phyloP scores from a whole-genome alignment of 352 stramenopile genomes.

The Phytophthora chlamydospora region DNA sequence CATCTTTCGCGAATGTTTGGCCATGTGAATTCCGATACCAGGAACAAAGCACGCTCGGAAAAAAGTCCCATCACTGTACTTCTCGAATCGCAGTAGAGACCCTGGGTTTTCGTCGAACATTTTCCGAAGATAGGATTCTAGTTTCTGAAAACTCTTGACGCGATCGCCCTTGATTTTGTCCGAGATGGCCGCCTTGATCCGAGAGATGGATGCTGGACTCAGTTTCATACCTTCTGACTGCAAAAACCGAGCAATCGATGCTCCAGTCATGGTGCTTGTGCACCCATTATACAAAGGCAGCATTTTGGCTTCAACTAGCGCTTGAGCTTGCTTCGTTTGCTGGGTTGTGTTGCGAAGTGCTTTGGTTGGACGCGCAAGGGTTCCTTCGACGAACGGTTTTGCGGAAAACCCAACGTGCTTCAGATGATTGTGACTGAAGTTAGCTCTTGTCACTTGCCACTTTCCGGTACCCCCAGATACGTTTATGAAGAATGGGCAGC shows the following conservation, averaged over 20 bases:
- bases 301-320: background rate
- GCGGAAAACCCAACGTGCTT: too few relatives aligned
- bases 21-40: constrained; percentile 1
- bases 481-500: too few relatives aligned
- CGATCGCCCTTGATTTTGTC: background rate
- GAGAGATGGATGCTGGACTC: constrained; percentile 1
- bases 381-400: too few relatives aligned
- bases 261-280: background rate
- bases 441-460: too few relatives aligned
- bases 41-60: constrained; percentile 13
- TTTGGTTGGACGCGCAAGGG: too few relatives aligned
- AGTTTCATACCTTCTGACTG: background rate
- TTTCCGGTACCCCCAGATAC: too few relatives aligned
- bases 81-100: background rate
- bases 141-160: constrained; percentile 1
- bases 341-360: background rate
- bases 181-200: background rate
- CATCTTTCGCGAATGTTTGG: too few relatives aligned
- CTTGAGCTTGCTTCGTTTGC: background rate
- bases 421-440: too few relatives aligned
- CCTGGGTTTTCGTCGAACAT: constrained; percentile 2
- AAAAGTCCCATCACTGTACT: constrained; percentile 6
- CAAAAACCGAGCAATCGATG: background rate
- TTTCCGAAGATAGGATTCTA: background rate
- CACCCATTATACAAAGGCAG: too few relatives aligned